These are phyloP conservation scores for Coffea canephora DNA, from an alignment of 257 asterid species.

Conservation along the genomic window DNA sequence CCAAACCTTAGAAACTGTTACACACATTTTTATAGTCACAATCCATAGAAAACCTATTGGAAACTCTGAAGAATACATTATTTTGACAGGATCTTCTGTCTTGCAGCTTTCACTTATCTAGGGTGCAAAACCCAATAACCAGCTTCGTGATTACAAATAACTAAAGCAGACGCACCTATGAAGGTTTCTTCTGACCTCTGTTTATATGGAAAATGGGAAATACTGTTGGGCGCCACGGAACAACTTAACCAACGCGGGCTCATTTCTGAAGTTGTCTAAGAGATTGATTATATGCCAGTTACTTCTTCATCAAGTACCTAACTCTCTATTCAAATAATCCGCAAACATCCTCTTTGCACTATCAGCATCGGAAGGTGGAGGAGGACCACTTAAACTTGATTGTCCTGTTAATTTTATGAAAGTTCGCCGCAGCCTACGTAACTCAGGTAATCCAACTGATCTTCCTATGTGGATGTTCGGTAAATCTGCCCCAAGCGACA, in stretches of 20 bases:
- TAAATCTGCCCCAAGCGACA: constrained; percentile 63
- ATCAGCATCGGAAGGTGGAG: constrained; percentile 82
- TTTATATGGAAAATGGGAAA: not conserved
- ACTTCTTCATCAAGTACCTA: constrained; percentile 42
- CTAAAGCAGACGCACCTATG: not conserved
- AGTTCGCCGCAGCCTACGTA: constrained; percentile 79
- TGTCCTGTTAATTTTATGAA: constrained; percentile 83
- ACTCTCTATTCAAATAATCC: constrained; percentile 90
- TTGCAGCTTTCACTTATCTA: not conserved
- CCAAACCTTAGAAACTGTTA: not conserved
- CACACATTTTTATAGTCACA: not conserved
- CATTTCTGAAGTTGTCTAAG: not conserved
- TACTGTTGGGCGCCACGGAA: not conserved
- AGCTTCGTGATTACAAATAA: not conserved
- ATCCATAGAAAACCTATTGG: not conserved
- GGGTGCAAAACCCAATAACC: not conserved
- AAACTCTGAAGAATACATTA: not conserved
- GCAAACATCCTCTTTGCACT: constrained; percentile 95
- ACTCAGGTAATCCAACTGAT: constrained; percentile 80
- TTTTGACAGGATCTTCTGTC: not conserved
- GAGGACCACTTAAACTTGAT: constrained; percentile 89
- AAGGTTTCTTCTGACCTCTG: not conserved
- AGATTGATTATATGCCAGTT: not conserved
- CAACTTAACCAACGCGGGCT: not conserved
- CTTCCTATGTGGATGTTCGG: constrained; percentile 64